These are phyloP conservation scores for Cornus controversa DNA, from an alignment of 148 eudicot genomes.

Conservation along the genomic window DNA sequence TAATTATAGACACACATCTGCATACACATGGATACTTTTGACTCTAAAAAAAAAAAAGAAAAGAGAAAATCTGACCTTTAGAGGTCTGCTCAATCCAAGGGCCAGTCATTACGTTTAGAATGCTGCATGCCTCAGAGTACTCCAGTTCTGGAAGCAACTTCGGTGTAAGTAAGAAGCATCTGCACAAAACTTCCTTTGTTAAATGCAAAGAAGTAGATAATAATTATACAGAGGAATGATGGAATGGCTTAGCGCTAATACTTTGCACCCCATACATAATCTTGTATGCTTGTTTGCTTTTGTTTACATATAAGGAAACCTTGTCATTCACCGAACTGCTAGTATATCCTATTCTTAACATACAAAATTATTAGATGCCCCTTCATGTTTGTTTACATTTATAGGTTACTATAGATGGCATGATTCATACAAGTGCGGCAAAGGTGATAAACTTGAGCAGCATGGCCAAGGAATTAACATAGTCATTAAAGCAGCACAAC, in stretches of 20 bases:
- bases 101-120: slow-evolving; percentile 84
- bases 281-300: background rate
- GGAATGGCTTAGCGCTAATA: background rate
- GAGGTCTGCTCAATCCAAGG: slow-evolving; percentile 91
- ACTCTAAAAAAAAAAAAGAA: background rate
- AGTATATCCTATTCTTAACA: background rate
- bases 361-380: no score
- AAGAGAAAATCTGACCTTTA: slow-evolving; percentile 55
- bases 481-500: background rate
- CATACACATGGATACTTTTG: background rate
- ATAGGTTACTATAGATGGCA: no score
- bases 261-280: background rate
- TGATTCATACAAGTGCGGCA: background rate
- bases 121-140: slow-evolving; percentile 84
- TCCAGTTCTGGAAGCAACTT: slow-evolving; percentile 84
- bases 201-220: no score
- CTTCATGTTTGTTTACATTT: no score
- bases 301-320: background rate
- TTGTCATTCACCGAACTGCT: background rate
- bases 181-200: slow-evolving; percentile 17
- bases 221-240: background rate
- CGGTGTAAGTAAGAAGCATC: slow-evolving; percentile 97
- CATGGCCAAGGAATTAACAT: background rate
- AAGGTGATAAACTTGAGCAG: background rate
- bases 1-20: background rate